Evolutionary conservation across 768 basidiomycete species (phyloP), one percentile per base, ranked within the genome.

Genomic region (Leccinellum albellum): DNA sequence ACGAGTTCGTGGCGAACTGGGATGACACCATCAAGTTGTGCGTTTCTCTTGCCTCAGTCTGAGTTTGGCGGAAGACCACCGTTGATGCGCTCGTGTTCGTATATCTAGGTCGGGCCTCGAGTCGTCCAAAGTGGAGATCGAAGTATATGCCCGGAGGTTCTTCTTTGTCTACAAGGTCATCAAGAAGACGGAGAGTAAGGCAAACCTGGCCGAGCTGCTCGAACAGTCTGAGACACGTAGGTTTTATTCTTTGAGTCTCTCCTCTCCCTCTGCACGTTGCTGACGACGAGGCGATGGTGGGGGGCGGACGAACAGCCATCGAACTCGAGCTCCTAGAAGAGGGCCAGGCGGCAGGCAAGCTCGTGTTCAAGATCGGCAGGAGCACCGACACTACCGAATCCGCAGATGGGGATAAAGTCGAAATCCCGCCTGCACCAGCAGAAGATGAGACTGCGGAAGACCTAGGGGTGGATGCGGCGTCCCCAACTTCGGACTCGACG

Each of bases 101-200:
- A 1, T 26, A 35, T 23, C 17, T n/a, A 71, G 70, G 53, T 65
- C 71, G 12, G 67, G 70, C 10, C 49, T 71, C 17, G 70, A 66
- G 56, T 67, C 71, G 33, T 71, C 70, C 59, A 70, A 60, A 44
- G 59, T 71, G n/a, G 71, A 73, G 50, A 70, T 71, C 23, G 71
- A 71, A 47, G 71, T 71, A 15, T 73, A 66, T 7, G 70, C 70
- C 3, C 65, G 70, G 12, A 50, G 68, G 3, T 71, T 73, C 31
- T 71, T 71, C 53, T 71, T 70, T 14, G 71, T 46, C 50, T 71
- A 70, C 61, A 71, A 73, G 33, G 7, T 71, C 58, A 70, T 71
- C 56, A 71, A 71, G 57, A 73, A 68, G 60, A 71, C 70, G 31
- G 70, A 71, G 56, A 73, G 62, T 42, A 73, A 64, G 45, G 70